phyloP scores from a whole-genome alignment of 805 yeast species.

The Nakazawaea wickerhamii region DNA sequence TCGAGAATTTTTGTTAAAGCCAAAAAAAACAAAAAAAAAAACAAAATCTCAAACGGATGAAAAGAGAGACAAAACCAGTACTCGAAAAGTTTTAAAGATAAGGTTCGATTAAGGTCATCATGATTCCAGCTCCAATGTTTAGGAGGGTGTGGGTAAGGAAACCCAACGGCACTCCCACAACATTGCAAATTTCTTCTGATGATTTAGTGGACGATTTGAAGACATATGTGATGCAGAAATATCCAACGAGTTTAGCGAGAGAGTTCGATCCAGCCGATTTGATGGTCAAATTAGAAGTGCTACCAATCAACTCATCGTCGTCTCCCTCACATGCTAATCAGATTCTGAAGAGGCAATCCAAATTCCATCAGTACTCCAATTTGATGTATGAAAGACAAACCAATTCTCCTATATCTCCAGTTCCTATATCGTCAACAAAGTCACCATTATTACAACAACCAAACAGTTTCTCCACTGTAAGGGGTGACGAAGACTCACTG shows the following conservation, averaged over 20 bases:
- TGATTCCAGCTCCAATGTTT: slow-evolving; percentile 14
- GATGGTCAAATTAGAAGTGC: slow-evolving; percentile 27
- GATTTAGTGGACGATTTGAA: slow-evolving; percentile 85
- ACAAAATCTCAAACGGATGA: slow-evolving; percentile 11
- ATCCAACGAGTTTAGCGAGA: slow-evolving; percentile 60
- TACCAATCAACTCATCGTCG: slow-evolving; percentile 3
- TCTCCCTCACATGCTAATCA: slow-evolving; percentile 5
- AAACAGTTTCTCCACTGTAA: not conserved
- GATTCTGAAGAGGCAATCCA: not conserved
- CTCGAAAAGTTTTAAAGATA: slow-evolving; percentile 13
- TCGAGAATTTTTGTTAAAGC: not conserved
- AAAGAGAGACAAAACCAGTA: slow-evolving; percentile 4
- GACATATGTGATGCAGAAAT: slow-evolving; percentile 52
- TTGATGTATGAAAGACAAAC: slow-evolving; percentile 10
- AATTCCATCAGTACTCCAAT: slow-evolving; percentile 14
- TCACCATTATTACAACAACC: slow-evolving; percentile 15
- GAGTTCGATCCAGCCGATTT: slow-evolving; percentile 67
- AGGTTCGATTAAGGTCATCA: slow-evolving; percentile 15
- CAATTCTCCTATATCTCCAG: slow-evolving; percentile 22
- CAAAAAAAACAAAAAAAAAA: slow-evolving; percentile 8
- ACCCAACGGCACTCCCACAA: slow-evolving; percentile 56
- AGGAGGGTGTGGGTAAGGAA: slow-evolving; percentile 54
- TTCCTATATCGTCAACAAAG: slow-evolving; percentile 22
- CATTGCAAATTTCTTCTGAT: slow-evolving; percentile 51
- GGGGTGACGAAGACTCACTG: not conserved